Conservation (phyloP, 2,329 filamentous ascomycete genomes). For the Blumeriella jaapii region DNA sequence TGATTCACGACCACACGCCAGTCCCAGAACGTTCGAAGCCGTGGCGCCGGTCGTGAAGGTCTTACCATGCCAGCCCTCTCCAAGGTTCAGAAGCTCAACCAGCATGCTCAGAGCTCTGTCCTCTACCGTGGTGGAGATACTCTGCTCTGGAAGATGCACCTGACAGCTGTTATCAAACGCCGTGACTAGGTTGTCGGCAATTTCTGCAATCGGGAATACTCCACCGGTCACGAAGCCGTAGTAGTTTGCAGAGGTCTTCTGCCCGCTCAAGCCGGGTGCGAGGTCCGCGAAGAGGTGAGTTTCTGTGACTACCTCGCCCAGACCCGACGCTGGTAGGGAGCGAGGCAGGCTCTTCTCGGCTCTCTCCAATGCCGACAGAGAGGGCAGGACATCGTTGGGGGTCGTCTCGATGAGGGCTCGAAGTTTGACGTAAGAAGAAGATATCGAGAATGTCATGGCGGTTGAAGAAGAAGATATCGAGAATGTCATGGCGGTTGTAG, state of each 20-base stretch:
- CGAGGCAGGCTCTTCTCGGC: constrained; percentile 25
- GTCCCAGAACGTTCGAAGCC: constrained; percentile 50
- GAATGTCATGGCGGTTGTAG: constrained; percentile 12
- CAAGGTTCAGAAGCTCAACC: constrained; percentile 52
- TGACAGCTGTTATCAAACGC: constrained; percentile 73
- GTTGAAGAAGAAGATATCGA: constrained; percentile 17
- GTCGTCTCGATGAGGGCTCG: constrained; percentile 13
- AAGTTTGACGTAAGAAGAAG: constrained; percentile 19
- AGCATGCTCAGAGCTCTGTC: constrained; percentile 60
- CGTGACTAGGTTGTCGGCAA: constrained; percentile 76
- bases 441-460: constrained; percentile 18
- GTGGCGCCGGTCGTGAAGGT: constrained; percentile 72
- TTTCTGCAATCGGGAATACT: constrained; percentile 62
- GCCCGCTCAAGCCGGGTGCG: constrained; percentile 28
- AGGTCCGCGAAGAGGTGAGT: constrained; percentile 35
- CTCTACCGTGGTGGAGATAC: constrained; percentile 66
- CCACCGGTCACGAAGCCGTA: constrained; percentile 87
- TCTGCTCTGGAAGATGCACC: constrained; percentile 69
- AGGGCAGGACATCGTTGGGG: constrained; percentile 20
- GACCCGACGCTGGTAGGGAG: constrained; percentile 29
- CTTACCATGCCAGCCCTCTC: constrained; percentile 53
- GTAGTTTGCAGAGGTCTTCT: constrained; percentile 37
- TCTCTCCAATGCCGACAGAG: constrained; percentile 12
- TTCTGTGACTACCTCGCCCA: constrained; percentile 32
- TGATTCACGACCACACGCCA: constrained; percentile 61